Evolutionary conservation across 2,329 filamentous ascomycete species (phyloP).

Genomic region (Fusarium papillatum): DNA sequence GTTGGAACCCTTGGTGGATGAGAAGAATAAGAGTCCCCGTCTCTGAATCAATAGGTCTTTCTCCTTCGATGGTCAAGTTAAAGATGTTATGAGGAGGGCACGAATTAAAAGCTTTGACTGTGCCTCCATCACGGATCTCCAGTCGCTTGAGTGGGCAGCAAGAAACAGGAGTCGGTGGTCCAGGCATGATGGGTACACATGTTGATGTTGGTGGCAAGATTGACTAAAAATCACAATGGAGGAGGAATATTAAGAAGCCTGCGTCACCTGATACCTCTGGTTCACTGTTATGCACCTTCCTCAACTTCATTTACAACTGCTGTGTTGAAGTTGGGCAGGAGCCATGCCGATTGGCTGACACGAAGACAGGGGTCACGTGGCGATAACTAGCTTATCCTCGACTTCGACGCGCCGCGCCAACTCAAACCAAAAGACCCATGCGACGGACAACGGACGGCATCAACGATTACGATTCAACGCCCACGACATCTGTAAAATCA

Average conservation of each 20-base stretch:
- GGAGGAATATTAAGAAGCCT: neutral
- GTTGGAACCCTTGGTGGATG: conserved; percentile 38
- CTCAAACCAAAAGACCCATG: conserved; percentile 33
- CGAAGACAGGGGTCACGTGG: conserved; percentile 23
- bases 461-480: conserved; percentile 30
- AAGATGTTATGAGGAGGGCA: conserved; percentile 34
- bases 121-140: conserved; percentile 43
- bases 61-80: conserved; percentile 46
- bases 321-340: conserved; percentile 1
- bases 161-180: conserved; percentile 47
- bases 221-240: neutral
- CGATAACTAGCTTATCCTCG: conserved; percentile 20
- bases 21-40: conserved; percentile 42
- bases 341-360: conserved; percentile 13
- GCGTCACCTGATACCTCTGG: neutral
- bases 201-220: neutral
- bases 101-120: conserved; percentile 39
- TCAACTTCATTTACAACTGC: conserved; percentile 70
- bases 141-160: conserved; percentile 46
- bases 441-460: conserved; percentile 28
- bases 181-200: conserved; percentile 39
- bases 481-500: conserved; percentile 18
- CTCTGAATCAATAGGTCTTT: conserved; percentile 27
- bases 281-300: conserved; percentile 4
- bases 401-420: conserved; percentile 39